Base-by-base conservation (phyloP, 805 yeast genomes). In the Saccharomycopsis selenospora region DNA sequence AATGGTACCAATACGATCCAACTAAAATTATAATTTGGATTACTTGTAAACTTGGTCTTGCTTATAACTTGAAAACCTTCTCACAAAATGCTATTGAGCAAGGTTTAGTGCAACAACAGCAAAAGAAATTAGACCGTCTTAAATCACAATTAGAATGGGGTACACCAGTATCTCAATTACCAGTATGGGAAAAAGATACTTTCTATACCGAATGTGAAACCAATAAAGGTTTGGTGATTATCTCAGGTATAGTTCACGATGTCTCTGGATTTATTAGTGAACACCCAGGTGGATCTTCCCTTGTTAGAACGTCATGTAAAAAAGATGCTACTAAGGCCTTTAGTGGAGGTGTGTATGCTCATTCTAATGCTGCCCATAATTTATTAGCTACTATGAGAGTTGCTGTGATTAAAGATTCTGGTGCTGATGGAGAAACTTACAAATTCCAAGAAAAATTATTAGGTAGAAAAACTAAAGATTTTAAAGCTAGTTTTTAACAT, bases 1-100 rank as follows among this genome's bases (percentile, higher is more conserved):
- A 79, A 63, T 85, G 93, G 93, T 85, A 80, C 71, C 91, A 85
- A 72, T 85, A 79, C 62, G 95, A 85, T 64, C 95, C 95, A 56
- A 84, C 93, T 44, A 85, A 85, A 67, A 59, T 77, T 43, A 58
- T 74, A 46, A 83, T 85, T 57, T 84, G 72, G 65, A 25, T 65
- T 4, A 66, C 75, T 48, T 82, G 85, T 13, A 73, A 80, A 63
- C 50, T 83, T 25, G 93, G 93, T 30, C 65, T 85, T 53, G 80
- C 90, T 20, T 78, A 75, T 67, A 80, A 82, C 69, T 72, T 85
- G 67, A 82, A 83, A 63, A 82, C 79, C 43, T 84, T 84, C 64
- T 79, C 89, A 22, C 85, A 79, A 63, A 81, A 82, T 59, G 89
- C 90, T 42, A 84, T 85, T 61, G 84, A 84, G 60, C 91, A 85